Evolutionary conservation across 768 basidiomycete species (phyloP), one percentile per base, ranked within the genome.

Genomic region (Lactifluus echinatus): DNA sequence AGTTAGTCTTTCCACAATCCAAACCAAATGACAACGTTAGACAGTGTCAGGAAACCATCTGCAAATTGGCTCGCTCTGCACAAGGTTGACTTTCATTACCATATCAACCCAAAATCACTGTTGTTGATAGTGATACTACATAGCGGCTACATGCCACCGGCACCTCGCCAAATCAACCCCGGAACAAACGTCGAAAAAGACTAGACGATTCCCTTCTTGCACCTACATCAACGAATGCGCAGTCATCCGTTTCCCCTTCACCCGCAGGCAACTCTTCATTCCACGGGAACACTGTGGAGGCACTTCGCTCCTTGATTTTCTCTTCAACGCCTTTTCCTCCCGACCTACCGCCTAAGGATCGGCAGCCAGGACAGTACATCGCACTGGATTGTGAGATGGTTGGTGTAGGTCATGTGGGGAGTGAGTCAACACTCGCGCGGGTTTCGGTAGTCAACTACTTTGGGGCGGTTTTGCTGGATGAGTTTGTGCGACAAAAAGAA

Each of bases 321-420:
- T 28, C 50, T 2, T 83, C 84, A 46, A 50, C 21, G 12, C 60
- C 60, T n/a, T 52, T 43, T 44, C 19, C 53, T 21, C 55, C 51
- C 19, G 23, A 36, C 33, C 40, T 63, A 7, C 56, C 53, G n/a
- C n/a, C 24, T 23, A 62, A 55, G 40, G 56, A 63, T 28, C 56
- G 53, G 21, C 53, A 45, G 17, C 80, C 82, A 4, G 87, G 87
- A 47, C 85, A 80, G 66, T 87, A 87, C 61, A 72, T 96, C 42
- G 83, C 92, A 0, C 74, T 99, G 28, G 95, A 99, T 70, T 98
- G 95, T 65, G 95, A 98, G 71, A 96, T 98, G 93, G 94, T 98
- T 11, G 93, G 93, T 4, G 80, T 95, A n/a, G 93, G 93, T 0
- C 76, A 82, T n/a, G 77, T 84, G 24, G 91, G 90, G 21, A 71